Evolutionary conservation across 441 rosid species (phyloP).

Genomic region (Gossypium trilobum): DNA sequence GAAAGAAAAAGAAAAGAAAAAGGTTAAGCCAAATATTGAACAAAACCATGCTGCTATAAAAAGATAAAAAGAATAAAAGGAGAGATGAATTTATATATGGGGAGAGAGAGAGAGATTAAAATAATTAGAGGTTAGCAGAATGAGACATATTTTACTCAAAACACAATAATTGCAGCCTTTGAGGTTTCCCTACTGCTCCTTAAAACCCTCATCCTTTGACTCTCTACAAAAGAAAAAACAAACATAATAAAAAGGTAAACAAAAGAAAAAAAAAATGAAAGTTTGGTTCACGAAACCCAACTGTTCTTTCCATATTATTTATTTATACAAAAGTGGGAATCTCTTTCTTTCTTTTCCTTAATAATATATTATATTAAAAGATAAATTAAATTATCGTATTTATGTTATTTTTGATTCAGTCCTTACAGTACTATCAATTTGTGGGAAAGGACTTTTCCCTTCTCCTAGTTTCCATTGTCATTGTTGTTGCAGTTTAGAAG

Average conservation of each 20-base stretch:
- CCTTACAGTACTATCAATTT: neutral
- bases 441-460: constrained; percentile 32
- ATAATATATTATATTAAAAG: neutral
- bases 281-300: constrained; percentile 37
- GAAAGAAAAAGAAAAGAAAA: no score
- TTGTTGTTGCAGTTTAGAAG: no score
- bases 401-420: neutral
- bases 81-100: no score
- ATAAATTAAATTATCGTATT: neutral
- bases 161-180: constrained; percentile 57
- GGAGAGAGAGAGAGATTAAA: neutral
- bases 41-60: neutral
- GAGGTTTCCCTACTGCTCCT: constrained; percentile 58
- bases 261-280: neutral
- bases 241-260: neutral
- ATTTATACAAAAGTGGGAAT: constrained; percentile 24
- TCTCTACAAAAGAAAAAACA: constrained; percentile 17
- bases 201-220: constrained; percentile 59
- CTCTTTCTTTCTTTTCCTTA: neutral
- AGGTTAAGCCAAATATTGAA: neutral
- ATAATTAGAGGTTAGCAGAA: neutral
- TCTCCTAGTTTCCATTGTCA: constrained; percentile 21
- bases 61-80: neutral
- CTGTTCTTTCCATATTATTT: constrained; percentile 12
- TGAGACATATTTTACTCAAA: constrained; percentile 35